Base-by-base conservation (phyloP, 2,329 filamentous ascomycete genomes). In the Pseudocercospora vitis region DNA sequence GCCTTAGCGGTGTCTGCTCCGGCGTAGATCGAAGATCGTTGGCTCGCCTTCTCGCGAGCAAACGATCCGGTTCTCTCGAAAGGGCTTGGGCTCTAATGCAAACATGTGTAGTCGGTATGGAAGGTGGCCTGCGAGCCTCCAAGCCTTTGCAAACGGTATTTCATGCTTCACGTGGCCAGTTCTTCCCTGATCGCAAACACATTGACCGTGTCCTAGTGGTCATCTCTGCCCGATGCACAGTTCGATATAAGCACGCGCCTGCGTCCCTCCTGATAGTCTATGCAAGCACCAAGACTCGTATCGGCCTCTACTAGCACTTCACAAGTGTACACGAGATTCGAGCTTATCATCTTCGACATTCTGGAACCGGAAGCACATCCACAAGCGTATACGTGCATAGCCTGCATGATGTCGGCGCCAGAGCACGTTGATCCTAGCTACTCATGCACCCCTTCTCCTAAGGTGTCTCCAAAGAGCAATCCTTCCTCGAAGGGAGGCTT, bases 31-130 rank as follows among this genome's bases (percentile, higher is more conserved):
- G n/a, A n/a, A n/a, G n/a, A n/a, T n/a, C n/a, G n/a, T n/a, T n/a
- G n/a, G n/a, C n/a, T n/a, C n/a, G n/a, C n/a, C n/a, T n/a, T 42
- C 7, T 42, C 37, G 9, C 42, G 8, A 45, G 42, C 42, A 45
- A 45, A 45, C 42, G 42, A 31, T 31, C 23, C 5, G 18, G 14
- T 31, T 45, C 8, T 19, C 42, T 23, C 14, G 42, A 45, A 45
- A 2, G 2, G 4, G 23, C 24, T 31, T n/a, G 14, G 18, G 21
- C 28, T 18, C 3, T 19, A 19, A 14, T 28, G 26, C 42, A 45
- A 45, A 45, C 42, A 45, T 45, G 42, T 16, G 4, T 7, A n/a
- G 1, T 3, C 24, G 26, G 11, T 29, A 31, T 45, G 14, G 14
- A 45, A 45, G n/a, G 18, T 4, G 26, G 18, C 14, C 12, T 14